These are phyloP conservation scores for Prunus mira DNA, from an alignment of 306 rosid genomes.

Conservation along the genomic window DNA sequence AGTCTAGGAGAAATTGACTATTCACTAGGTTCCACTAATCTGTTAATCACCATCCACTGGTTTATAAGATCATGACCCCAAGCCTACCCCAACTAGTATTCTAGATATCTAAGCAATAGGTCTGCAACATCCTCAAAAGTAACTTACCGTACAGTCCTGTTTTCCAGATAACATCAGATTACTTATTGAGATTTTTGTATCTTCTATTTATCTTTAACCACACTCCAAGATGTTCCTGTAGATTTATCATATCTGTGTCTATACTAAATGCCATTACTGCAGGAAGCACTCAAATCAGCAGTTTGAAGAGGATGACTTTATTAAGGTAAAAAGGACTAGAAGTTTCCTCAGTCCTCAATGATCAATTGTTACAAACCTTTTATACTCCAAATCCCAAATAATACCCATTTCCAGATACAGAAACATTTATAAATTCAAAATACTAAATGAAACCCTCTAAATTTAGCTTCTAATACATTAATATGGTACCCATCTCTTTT, in stretches of 20 bases:
- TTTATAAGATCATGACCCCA: background rate
- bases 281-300: background rate
- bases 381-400: background rate
- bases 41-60: background rate
- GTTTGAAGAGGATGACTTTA: background rate
- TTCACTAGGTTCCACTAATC: background rate
- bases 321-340: background rate
- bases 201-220: background rate
- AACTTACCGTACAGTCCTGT: background rate
- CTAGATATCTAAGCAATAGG: background rate
- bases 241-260: background rate
- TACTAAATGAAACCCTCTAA: background rate
- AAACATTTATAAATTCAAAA: background rate
- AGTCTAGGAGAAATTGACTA: background rate
- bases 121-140: background rate
- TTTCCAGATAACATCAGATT: background rate
- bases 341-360: background rate
- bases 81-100: background rate
- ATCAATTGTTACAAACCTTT: background rate
- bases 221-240: background rate
- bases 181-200: background rate
- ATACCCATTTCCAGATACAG: constrained; percentile 6
- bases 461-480: background rate
- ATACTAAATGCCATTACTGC: background rate
- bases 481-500: background rate